These are phyloP conservation scores for Staphylotrichum tortipilum DNA, from an alignment of 495 filamentous ascomycete species.

Conservation along the genomic window DNA sequence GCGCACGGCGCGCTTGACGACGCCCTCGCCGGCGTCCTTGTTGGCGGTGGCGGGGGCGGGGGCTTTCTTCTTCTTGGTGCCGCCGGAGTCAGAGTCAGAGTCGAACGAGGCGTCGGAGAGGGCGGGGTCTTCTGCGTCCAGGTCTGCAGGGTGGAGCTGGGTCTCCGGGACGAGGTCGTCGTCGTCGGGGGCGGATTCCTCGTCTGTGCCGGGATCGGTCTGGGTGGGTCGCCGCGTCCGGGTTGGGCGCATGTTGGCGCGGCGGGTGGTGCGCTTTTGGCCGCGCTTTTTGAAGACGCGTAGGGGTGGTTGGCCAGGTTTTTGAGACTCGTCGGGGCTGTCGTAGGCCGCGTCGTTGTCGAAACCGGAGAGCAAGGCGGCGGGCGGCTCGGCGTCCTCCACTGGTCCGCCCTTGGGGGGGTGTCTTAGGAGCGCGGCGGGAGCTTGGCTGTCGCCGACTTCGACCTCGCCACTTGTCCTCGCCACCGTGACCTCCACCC, in stretches of 20 bases:
- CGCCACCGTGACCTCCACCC: background rate
- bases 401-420: background rate
- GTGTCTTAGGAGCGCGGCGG: background rate
- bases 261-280: conserved; percentile 75
- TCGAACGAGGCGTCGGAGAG: too few relatives aligned
- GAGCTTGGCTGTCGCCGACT: background rate
- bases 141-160: conserved; percentile 21
- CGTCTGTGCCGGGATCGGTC: background rate
- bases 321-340: conserved; percentile 35
- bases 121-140: background rate
- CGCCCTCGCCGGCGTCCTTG: conserved; percentile 36
- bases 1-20: conserved; percentile 49
- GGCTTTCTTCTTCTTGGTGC: conserved; percentile 24
- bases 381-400: conserved; percentile 9
- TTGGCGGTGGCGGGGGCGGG: conserved; percentile 18
- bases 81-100: too few relatives aligned
- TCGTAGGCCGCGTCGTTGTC: conserved; percentile 46
- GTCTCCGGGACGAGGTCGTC: conserved; percentile 36
- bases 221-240: conserved; percentile 30
- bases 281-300: conserved; percentile 85
- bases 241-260: conserved; percentile 60
- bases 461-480: conserved; percentile 35
- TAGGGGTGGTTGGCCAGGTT: conserved; percentile 37
- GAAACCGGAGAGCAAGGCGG: conserved; percentile 52
- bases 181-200: conserved; percentile 5